These are phyloP conservation scores for Solanum chilense DNA, from an alignment of 257 asterid species.

Conservation along the genomic window DNA sequence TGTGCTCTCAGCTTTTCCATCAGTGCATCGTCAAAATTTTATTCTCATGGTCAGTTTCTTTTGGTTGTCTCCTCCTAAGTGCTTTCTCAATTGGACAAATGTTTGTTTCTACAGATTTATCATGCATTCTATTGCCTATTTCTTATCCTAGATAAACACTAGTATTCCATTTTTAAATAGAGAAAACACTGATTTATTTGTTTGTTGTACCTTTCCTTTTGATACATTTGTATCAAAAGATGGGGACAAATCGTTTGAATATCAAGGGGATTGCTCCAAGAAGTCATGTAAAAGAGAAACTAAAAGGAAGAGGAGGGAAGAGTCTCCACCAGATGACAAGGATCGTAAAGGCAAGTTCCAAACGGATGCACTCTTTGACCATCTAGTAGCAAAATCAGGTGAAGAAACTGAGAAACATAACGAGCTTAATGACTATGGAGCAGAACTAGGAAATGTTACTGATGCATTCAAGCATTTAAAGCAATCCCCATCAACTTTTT, in stretches of 20 bases:
- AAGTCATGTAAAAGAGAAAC: background rate
- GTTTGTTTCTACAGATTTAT: background rate
- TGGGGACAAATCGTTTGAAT: background rate
- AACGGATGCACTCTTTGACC: background rate
- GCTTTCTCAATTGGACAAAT: background rate
- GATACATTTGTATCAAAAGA: background rate
- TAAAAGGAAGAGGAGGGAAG: background rate
- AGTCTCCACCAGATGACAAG: background rate
- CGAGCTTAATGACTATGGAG: background rate
- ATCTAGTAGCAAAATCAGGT: background rate
- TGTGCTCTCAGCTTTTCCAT: background rate
- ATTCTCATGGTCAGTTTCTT: background rate
- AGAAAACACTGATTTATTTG: background rate
- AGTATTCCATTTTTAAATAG: background rate
- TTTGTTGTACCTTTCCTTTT: background rate
- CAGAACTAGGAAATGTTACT: background rate
- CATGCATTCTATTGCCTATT: background rate
- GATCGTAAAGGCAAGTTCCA: background rate
- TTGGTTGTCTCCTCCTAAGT: background rate
- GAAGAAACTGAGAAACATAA: background rate
- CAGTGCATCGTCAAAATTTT: background rate
- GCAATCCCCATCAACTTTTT: background rate
- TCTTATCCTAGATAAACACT: background rate
- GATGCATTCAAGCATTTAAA: background rate
- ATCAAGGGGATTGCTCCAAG: background rate